These are phyloP conservation scores for Pseudonitzschia pungens DNA, from an alignment of 108 stramenopile genomes.

Conservation along the genomic window DNA sequence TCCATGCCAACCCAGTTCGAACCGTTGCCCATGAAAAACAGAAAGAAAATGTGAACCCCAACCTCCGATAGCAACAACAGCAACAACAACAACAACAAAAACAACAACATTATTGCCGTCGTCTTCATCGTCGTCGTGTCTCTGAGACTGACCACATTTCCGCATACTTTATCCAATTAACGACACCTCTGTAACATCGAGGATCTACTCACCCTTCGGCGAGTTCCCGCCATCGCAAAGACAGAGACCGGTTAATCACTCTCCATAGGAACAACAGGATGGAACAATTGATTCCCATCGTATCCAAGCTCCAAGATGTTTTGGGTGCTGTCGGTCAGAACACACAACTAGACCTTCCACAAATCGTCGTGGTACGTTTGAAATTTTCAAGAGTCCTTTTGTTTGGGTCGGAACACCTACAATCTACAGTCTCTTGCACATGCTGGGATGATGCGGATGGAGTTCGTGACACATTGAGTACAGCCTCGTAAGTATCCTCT, in stretches of 20 bases:
- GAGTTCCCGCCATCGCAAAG: not conserved
- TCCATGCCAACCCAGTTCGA: not conserved
- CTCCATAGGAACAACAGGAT: slow-evolving; percentile 48
- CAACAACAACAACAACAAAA: not conserved
- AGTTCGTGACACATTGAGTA: too few species aligned
- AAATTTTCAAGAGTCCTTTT: not conserved
- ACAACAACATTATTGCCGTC: too few species aligned
- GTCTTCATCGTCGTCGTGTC: too few species aligned
- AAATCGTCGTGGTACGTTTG: slow-evolving; percentile 87
- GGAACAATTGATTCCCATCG: slow-evolving; percentile 98
- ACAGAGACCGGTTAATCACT: not conserved
- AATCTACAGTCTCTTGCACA: too few species aligned
- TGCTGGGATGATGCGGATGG: too few species aligned
- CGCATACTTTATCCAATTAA: too few species aligned
- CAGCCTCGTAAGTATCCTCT: too few species aligned
- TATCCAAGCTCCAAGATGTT: slow-evolving; percentile 98
- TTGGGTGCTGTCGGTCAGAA: slow-evolving; percentile 93
- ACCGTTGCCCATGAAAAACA: not conserved
- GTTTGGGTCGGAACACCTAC: not conserved
- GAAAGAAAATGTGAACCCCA: not conserved
- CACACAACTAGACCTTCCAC: slow-evolving; percentile 93
- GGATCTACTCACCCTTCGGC: too few species aligned
- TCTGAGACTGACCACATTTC: too few species aligned
- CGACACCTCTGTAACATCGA: too few species aligned
- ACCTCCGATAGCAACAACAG: not conserved